phyloP scores from a whole-genome alignment of 495 filamentous ascomycete species.

The Pseudoneurospora amorphoporcata region DNA sequence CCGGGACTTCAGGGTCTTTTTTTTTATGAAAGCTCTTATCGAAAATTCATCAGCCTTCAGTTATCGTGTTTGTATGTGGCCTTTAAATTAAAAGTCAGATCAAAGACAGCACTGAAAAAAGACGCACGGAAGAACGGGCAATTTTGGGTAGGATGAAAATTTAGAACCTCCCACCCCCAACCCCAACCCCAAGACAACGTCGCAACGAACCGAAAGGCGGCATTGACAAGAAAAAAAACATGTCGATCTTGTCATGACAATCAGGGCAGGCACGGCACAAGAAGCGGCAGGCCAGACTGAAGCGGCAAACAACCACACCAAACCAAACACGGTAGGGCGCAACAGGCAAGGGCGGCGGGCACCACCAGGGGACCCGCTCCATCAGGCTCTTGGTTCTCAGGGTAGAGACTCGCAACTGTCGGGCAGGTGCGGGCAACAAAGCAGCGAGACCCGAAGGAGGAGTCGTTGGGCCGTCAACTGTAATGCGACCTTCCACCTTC shows the following conservation, averaged over 20 bases:
- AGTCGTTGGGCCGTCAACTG: neutral
- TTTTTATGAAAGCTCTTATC: neutral
- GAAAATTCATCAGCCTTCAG: neutral
- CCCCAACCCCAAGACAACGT: neutral
- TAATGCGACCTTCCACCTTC: neutral
- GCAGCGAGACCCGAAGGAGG: neutral
- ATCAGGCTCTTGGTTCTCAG: neutral
- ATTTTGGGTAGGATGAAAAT: neutral
- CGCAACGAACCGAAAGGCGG: neutral
- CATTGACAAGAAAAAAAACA: neutral
- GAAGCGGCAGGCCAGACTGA: neutral
- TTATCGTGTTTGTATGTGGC: neutral
- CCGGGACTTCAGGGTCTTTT: neutral
- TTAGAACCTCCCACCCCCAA: neutral
- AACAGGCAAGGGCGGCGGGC: neutral
- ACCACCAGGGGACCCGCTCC: neutral
- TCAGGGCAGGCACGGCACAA: neutral
- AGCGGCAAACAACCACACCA: neutral
- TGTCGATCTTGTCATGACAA: neutral
- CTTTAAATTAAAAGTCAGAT: neutral
- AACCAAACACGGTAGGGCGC: neutral
- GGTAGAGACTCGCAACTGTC: neutral
- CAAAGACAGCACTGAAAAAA: neutral
- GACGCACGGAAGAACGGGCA: neutral
- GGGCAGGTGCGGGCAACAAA: neutral